These are phyloP conservation scores for Hypoxylon cercidicola DNA, from an alignment of 495 filamentous ascomycete species.

Conservation along the genomic window DNA sequence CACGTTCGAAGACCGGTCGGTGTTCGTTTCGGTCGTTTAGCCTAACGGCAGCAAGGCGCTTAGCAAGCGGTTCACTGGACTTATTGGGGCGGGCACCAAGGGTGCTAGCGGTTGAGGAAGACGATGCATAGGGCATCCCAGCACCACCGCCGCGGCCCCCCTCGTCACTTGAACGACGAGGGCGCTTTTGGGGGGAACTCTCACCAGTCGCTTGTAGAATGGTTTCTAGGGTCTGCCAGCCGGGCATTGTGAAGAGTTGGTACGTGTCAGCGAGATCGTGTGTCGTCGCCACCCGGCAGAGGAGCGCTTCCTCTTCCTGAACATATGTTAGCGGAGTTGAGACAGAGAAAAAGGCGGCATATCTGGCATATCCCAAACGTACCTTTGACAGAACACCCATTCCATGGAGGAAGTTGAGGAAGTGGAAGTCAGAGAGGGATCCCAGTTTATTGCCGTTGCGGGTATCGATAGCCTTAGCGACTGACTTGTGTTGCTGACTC, in stretches of 20 bases:
- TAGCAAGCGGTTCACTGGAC: conserved; percentile 84
- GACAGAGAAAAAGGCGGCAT: conserved; percentile 11
- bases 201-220: conserved; percentile 97
- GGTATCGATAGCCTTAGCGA: conserved; percentile 55
- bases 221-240: conserved; percentile 92
- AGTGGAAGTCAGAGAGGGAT: conserved; percentile 89
- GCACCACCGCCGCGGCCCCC: conserved; percentile 42
- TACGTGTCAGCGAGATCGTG: conserved; percentile 81
- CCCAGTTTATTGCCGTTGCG: conserved; percentile 50
- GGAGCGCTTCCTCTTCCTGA: conserved; percentile 89
- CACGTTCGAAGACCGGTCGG: conserved; percentile 35
- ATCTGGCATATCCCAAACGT: conserved; percentile 11
- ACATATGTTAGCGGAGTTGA: conserved; percentile 16
- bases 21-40: conserved; percentile 64
- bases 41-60: conserved; percentile 98
- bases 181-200: conserved; percentile 80
- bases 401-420: conserved; percentile 85
- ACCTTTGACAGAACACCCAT: conserved; percentile 85
- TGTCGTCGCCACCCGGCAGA: conserved; percentile 82
- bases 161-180: conserved; percentile 60
- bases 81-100: conserved; percentile 37
- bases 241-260: conserved; percentile 81
- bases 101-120: conserved; percentile 8
- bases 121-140: conserved; percentile 24
- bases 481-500: conserved; percentile 70